phyloP scores from a whole-genome alignment of 1,284 basidiomycete genomes.

The Apiotrichum siamense region DNA sequence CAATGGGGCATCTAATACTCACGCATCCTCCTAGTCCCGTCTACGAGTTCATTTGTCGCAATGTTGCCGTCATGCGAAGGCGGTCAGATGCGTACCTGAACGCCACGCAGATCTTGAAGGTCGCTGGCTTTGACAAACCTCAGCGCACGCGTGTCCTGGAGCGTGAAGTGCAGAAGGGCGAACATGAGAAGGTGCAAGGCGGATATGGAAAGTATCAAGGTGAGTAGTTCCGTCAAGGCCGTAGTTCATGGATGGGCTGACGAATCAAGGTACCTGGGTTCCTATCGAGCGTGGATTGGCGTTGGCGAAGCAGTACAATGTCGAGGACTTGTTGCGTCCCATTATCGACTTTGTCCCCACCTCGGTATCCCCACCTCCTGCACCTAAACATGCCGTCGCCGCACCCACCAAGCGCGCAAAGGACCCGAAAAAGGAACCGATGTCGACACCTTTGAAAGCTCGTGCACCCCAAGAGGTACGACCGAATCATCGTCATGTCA shows the following conservation, averaged over 20 bases:
- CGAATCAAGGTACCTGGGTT: constrained; percentile 90
- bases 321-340: constrained; percentile 78
- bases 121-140: constrained; percentile 98
- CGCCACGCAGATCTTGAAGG: constrained; percentile 98
- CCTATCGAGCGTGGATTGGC: constrained; percentile 84
- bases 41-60: constrained; percentile 70
- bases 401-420: constrained; percentile 52
- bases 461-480: constrained; percentile 21
- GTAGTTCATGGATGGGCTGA: not conserved
- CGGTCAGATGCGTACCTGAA: constrained; percentile 95
- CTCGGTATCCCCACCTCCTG: constrained; percentile 86
- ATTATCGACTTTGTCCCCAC: constrained; percentile 93
- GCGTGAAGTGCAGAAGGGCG: constrained; percentile 96
- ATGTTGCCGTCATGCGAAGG: constrained; percentile 94
- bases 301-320: constrained; percentile 89
- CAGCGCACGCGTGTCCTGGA: constrained; percentile 95
- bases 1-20: not conserved
- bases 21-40: constrained; percentile 41
- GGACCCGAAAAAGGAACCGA: constrained; percentile 28
- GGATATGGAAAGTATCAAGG: constrained; percentile 99
- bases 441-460: constrained; percentile 26
- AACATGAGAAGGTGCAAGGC: constrained; percentile 98
- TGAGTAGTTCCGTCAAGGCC: constrained; percentile 44
- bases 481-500: constrained; percentile 4
- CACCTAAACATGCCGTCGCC: constrained; percentile 89